Conservation (phyloP, 306 rosid species). For the Senna siamea region DNA sequence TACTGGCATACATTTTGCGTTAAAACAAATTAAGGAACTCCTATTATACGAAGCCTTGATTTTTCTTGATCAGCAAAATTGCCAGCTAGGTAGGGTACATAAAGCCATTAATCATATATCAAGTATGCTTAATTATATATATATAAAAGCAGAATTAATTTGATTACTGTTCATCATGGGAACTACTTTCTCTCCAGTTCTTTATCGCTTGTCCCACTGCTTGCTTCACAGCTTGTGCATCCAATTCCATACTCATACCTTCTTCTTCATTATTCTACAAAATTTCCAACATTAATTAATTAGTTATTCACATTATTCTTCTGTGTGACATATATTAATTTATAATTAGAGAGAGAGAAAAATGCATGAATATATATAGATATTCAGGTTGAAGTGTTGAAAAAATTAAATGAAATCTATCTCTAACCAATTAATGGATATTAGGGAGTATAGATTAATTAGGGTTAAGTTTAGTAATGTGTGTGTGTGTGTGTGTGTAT, state of each 20-base stretch:
- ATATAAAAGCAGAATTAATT: background rate
- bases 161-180: constrained; percentile 30
- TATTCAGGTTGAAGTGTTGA: too few relatives aligned
- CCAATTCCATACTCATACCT: constrained; percentile 39
- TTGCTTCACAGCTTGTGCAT: constrained; percentile 48
- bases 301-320: background rate
- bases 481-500: too few relatives aligned
- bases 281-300: background rate
- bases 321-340: background rate
- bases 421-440: too few relatives aligned
- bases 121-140: too few relatives aligned
- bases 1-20: too few relatives aligned
- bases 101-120: background rate
- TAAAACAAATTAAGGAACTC: background rate
- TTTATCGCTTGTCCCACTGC: constrained; percentile 53
- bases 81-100: background rate
- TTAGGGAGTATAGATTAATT: too few relatives aligned
- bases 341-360: background rate
- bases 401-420: too few relatives aligned
- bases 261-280: constrained; percentile 45
- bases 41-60: constrained; percentile 13
- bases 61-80: constrained; percentile 25
- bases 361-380: background rate
- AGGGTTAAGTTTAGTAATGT: too few relatives aligned
- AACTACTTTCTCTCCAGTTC: constrained; percentile 43